Percentiles rank a stretch among this genome's conserved stretches.
These are phyloP conservation scores for Capsicum chinense DNA, from an alignment of 257 asterid genomes.

Conservation along the genomic window DNA sequence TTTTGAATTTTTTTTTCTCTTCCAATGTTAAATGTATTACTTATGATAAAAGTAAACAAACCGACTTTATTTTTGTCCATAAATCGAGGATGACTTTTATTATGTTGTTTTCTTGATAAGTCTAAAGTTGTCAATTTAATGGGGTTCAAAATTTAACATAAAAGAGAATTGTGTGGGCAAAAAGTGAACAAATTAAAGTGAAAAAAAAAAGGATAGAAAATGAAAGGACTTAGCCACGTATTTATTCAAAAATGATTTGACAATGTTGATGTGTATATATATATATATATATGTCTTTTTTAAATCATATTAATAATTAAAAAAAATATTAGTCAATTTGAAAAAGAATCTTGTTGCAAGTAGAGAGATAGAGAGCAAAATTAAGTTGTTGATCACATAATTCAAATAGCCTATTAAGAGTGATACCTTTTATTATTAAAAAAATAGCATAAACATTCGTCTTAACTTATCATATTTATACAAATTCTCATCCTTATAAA, in stretches of 20 bases:
- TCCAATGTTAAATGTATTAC: not conserved
- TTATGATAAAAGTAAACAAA: not conserved
- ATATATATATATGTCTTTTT: not conserved
- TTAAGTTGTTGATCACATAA: no score
- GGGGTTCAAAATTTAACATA: slow-evolving; percentile 12
- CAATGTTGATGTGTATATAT: not conserved
- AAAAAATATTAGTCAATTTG: not conserved
- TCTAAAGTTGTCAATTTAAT: slow-evolving; percentile 10
- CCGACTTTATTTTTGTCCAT: slow-evolving; percentile 21
- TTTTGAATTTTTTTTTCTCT: slow-evolving; percentile 17
- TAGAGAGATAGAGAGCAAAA: no score
- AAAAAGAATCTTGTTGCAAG: not conserved
- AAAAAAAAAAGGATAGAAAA: not conserved
- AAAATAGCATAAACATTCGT: no score
- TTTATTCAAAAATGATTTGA: not conserved
- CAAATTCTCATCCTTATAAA: no score
- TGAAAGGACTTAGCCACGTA: not conserved
- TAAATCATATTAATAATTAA: not conserved
- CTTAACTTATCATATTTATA: no score
- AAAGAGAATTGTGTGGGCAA: not conserved
- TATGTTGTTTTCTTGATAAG: slow-evolving; percentile 16
- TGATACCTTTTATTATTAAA: no score
- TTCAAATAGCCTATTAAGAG: no score
- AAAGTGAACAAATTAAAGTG: not conserved
- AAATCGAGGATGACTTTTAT: slow-evolving; percentile 1